These are phyloP conservation scores for Fusarium ramigenum DNA, from an alignment of 2,329 filamentous ascomycete genomes.

Conservation along the genomic window DNA sequence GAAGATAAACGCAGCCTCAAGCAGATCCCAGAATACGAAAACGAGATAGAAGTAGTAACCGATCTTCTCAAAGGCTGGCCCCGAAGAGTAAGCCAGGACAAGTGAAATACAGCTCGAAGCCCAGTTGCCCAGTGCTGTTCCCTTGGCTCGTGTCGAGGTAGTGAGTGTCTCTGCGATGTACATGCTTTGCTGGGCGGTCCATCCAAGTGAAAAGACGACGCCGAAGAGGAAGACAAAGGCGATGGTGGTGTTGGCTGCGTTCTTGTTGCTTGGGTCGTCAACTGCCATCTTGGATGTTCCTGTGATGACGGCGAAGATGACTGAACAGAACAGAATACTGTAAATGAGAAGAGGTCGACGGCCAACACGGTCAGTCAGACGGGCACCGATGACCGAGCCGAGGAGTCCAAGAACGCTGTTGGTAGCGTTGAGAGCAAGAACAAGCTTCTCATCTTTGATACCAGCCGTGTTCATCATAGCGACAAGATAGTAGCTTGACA, in stretches of 20 bases:
- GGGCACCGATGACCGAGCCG: constrained; percentile 55
- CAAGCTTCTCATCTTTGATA: constrained; percentile 48
- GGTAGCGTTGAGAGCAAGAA: constrained; percentile 60
- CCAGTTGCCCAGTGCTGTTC: constrained; percentile 53
- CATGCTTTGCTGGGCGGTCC: constrained; percentile 56
- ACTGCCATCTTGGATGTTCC: constrained; percentile 10
- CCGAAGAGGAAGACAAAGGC: constrained; percentile 59
- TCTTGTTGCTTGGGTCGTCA: constrained; percentile 43
- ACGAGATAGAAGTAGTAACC: constrained; percentile 57
- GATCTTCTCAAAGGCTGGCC: constrained; percentile 54
- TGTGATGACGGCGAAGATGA: constrained; percentile 58
- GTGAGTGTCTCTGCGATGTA: constrained; percentile 49
- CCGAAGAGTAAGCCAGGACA: constrained; percentile 56
- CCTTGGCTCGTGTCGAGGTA: constrained; percentile 48
- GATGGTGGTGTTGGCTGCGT: constrained; percentile 34
- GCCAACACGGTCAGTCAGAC: constrained; percentile 53
- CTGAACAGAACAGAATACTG: constrained; percentile 50
- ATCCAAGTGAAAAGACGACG: constrained; percentile 61
- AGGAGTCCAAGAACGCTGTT: constrained; percentile 58
- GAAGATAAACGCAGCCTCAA: constrained; percentile 55
- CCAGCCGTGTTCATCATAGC: constrained; percentile 48
- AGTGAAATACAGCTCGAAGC: constrained; percentile 50
- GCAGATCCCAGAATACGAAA: constrained; percentile 56
- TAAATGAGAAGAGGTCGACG: constrained; percentile 62
- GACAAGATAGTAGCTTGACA: constrained; percentile 65